These are phyloP conservation scores for Solanum pimpinellifolium DNA, from an alignment of 257 asterid genomes.

Conservation along the genomic window DNA sequence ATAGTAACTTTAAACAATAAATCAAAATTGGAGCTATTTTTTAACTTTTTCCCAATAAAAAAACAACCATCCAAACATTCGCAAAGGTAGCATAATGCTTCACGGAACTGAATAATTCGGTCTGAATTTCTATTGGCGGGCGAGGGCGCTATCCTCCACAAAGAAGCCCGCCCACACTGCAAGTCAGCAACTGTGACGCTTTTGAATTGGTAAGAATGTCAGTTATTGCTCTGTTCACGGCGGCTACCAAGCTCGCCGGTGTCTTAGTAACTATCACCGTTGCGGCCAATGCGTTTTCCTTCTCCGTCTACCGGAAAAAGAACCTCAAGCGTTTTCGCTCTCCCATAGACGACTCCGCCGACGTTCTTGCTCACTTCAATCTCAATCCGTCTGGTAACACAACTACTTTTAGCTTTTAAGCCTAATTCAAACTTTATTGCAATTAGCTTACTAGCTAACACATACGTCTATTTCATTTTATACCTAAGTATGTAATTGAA, in stretches of 20 bases:
- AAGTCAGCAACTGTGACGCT: not conserved
- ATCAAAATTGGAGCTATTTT: too few species aligned
- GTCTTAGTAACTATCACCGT: slow-evolving; percentile 54
- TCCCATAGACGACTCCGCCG: slow-evolving; percentile 62
- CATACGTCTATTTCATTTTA: not conserved
- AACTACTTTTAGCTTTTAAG: not conserved
- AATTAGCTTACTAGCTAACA: not conserved
- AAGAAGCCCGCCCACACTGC: not conserved
- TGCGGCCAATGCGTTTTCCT: slow-evolving; percentile 83
- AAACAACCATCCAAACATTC: not conserved
- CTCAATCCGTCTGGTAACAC: slow-evolving; percentile 30
- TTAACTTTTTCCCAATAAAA: too few species aligned
- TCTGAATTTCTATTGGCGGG: not conserved
- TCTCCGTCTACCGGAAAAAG: slow-evolving; percentile 42
- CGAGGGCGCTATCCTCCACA: not conserved
- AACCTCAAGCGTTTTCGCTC: slow-evolving; percentile 51
- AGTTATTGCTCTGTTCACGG: slow-evolving; percentile 30
- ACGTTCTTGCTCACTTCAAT: slow-evolving; percentile 60
- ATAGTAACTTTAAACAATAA: too few species aligned
- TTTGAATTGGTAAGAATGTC: slow-evolving; percentile 21
- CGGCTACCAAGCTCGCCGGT: slow-evolving; percentile 92
- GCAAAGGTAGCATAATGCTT: not conserved
- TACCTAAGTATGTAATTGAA: not conserved
- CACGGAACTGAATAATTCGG: not conserved
- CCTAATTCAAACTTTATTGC: not conserved